Percentiles rank a stretch among this genome's conserved stretches.
Conservation (phyloP, 78 protist species). For the Dictyostelium citrinum region DNA sequence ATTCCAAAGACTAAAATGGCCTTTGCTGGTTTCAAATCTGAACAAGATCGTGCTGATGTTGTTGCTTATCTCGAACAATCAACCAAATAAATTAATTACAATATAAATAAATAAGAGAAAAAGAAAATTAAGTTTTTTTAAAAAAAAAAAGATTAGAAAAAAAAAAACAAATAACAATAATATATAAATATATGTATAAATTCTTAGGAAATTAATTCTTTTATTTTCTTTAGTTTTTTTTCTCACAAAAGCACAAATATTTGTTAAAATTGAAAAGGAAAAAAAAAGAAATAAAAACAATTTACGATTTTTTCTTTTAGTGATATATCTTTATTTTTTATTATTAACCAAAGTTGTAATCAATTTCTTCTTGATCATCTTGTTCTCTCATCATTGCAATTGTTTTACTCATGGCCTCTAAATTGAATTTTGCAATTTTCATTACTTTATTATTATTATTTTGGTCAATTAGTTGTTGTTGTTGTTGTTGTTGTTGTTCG, state of each 20-base stretch:
- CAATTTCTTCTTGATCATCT: background rate
- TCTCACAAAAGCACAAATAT: too few relatives aligned
- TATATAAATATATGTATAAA: too few relatives aligned
- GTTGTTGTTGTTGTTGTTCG: background rate
- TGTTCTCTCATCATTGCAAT: constrained; percentile 50
- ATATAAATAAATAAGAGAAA: too few relatives aligned
- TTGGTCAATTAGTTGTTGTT: background rate
- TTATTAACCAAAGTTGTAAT: background rate
- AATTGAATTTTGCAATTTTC: constrained; percentile 50
- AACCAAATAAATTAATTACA: background rate
- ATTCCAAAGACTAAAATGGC: constrained; percentile 95
- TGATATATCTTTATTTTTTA: background rate
- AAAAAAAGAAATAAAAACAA: too few relatives aligned
- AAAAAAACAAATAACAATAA: too few relatives aligned
- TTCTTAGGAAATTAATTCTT: too few relatives aligned
- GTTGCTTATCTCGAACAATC: background rate
- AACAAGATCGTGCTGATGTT: background rate
- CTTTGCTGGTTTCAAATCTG: constrained; percentile 29
- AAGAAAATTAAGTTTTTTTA: background rate
- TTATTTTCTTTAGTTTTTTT: too few relatives aligned
- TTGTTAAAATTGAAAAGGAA: too few relatives aligned
- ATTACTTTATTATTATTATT: background rate
- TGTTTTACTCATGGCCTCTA: constrained; percentile 60
- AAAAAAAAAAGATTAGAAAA: too few relatives aligned
- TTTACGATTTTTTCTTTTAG: too few relatives aligned